Percentiles rank a stretch among this genome's conserved stretches.
These are phyloP conservation scores for Fusarium hostae DNA, from an alignment of 2,329 filamentous ascomycete genomes.

Conservation along the genomic window DNA sequence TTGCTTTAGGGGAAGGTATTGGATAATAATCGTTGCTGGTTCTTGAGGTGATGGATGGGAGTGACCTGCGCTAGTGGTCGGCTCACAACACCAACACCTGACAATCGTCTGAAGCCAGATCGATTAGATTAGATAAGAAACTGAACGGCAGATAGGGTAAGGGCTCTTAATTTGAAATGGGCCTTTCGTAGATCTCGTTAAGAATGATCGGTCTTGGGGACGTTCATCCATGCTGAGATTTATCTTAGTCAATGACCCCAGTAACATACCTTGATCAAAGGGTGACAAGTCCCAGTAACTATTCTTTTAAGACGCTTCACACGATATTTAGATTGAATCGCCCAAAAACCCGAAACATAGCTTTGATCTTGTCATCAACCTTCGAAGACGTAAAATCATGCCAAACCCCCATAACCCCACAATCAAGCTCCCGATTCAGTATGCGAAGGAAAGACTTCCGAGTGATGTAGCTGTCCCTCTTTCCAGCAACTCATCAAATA, in stretches of 20 bases:
- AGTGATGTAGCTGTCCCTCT: not conserved
- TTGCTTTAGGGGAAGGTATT: not conserved
- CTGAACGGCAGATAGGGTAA: not conserved
- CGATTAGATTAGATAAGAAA: not conserved
- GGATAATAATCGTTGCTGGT: not conserved
- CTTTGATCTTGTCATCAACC: not conserved
- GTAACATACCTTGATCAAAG: no score
- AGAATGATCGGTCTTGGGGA: no score
- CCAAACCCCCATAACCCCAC: not conserved
- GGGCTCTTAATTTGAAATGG: rapidly evolving
- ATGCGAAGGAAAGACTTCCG: not conserved
- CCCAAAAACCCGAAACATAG: no score
- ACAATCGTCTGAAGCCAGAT: not conserved
- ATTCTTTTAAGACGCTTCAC: no score
- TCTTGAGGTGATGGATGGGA: not conserved
- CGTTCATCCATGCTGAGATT: no score
- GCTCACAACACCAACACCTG: not conserved
- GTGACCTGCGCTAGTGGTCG: not conserved
- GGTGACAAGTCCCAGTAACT: no score
- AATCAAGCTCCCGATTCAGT: not conserved
- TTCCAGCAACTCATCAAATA: not conserved
- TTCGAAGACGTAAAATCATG: no score
- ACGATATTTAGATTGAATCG: no score
- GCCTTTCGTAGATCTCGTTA: not conserved
- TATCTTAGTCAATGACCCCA: no score